These are phyloP conservation scores for Eucalyptus curtisii DNA, from an alignment of 345 rosid genomes.

Conservation along the genomic window DNA sequence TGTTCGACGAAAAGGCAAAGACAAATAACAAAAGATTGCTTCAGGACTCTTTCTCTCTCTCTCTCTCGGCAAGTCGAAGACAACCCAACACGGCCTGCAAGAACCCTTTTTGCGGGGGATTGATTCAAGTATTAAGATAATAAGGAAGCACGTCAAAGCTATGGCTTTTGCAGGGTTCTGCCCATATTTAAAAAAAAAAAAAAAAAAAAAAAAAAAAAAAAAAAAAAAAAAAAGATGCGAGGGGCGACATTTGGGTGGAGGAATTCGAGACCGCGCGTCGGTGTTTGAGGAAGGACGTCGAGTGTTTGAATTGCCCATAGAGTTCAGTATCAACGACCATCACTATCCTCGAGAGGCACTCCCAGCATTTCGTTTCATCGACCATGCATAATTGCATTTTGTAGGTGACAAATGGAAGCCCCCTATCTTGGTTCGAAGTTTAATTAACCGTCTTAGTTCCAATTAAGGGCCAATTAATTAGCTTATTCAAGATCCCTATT, in stretches of 20 bases:
- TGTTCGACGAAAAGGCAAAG: too few relatives aligned
- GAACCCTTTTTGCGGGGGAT: not conserved
- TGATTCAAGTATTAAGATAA: not conserved
- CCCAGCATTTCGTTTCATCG: not conserved
- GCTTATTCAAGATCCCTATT: not conserved
- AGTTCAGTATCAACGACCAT: too few relatives aligned
- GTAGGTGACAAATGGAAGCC: not conserved
- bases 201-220: accelerated
- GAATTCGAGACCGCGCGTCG: too few relatives aligned
- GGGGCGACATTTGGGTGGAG: not conserved
- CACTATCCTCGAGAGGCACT: too few relatives aligned
- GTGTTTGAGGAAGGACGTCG: too few relatives aligned
- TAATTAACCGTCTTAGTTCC: not conserved
- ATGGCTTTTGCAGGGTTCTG: not conserved
- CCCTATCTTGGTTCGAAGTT: not conserved
- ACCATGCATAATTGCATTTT: not conserved
- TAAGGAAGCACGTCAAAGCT: too few relatives aligned
- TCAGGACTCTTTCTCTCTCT: not conserved
- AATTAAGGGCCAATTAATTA: not conserved
- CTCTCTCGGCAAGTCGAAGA: not conserved
- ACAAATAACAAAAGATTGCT: too few relatives aligned
- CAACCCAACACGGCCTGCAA: not conserved
- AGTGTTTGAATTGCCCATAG: too few relatives aligned
- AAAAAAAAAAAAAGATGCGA: not conserved
- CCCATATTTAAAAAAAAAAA: too few relatives aligned